These are phyloP conservation scores for Gillenia trifoliata DNA, from an alignment of 306 rosid species.

Conservation along the genomic window DNA sequence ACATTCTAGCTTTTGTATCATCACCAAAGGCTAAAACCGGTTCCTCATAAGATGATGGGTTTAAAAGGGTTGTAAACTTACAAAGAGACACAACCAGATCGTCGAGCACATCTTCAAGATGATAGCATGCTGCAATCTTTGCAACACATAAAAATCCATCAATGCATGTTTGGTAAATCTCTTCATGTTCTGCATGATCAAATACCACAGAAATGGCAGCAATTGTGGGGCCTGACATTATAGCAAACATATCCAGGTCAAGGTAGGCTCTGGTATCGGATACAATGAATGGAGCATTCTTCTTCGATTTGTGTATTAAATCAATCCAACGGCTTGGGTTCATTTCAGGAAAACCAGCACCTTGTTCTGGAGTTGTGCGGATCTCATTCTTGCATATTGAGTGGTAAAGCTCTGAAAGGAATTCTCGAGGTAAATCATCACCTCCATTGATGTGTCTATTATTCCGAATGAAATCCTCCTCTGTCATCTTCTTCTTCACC, in stretches of 20 bases:
- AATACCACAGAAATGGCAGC: slow-evolving; percentile 98
- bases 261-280: slow-evolving; percentile 83
- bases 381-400: slow-evolving; percentile 95
- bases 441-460: slow-evolving; percentile 93
- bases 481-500: slow-evolving; percentile 98
- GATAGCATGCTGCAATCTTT: slow-evolving; percentile 91
- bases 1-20: slow-evolving; percentile 92
- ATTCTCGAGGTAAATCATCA: slow-evolving; percentile 83
- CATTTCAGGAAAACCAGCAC: slow-evolving; percentile 91
- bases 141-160: slow-evolving; percentile 93
- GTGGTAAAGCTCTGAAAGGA: slow-evolving; percentile 76
- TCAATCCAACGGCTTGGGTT: slow-evolving; percentile 94
- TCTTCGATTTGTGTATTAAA: slow-evolving; percentile 77
- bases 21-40: slow-evolving; percentile 92
- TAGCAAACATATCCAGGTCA: slow-evolving; percentile 95
- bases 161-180: slow-evolving; percentile 80
- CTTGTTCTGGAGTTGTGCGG: slow-evolving; percentile 92
- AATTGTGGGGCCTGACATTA: slow-evolving; percentile 92
- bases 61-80: slow-evolving; percentile 91
- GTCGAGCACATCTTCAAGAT: slow-evolving; percentile 95
- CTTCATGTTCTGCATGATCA: slow-evolving; percentile 96
- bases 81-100: slow-evolving; percentile 97
- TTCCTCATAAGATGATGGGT: slow-evolving; percentile 76
- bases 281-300: slow-evolving; percentile 76
- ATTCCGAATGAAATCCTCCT: slow-evolving; percentile 86